These are phyloP conservation scores for Acacia crassicarpa DNA, from an alignment of 306 rosid species.

Conservation along the genomic window DNA sequence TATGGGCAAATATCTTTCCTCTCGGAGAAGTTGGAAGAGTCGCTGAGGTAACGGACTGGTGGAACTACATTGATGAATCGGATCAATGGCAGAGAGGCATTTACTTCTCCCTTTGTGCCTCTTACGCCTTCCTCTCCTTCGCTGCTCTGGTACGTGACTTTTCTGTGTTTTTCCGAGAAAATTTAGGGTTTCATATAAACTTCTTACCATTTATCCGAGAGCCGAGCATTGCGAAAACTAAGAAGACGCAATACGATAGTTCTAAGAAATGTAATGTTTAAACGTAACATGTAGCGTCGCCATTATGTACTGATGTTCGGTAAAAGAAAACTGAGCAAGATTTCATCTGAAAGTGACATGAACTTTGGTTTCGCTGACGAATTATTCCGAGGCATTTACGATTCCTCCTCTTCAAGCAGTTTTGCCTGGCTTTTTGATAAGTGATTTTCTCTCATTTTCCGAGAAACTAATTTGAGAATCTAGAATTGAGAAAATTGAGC, in stretches of 20 bases:
- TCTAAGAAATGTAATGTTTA: neutral
- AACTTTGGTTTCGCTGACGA: neutral
- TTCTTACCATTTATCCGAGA: neutral
- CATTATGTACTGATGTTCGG: neutral
- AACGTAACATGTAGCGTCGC: neutral
- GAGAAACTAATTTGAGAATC: too few relatives aligned
- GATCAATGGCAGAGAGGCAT: conserved; percentile 47
- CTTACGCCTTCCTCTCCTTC: conserved; percentile 56
- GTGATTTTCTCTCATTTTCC: too few relatives aligned
- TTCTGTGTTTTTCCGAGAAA: neutral
- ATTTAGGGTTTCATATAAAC: neutral
- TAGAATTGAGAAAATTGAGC: too few relatives aligned
- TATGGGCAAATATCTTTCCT: conserved; percentile 34
- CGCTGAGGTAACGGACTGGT: conserved; percentile 15
- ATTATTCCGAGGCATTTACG: neutral
- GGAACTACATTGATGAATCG: conserved; percentile 45
- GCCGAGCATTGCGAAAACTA: neutral
- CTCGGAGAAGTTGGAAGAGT: conserved; percentile 26
- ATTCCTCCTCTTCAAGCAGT: neutral
- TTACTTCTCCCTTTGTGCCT: conserved; percentile 47
- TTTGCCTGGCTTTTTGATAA: too few relatives aligned
- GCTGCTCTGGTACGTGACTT: conserved; percentile 48
- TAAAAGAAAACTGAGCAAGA: neutral
- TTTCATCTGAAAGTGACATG: neutral
- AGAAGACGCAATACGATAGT: neutral